Evolutionary conservation across 2,329 filamentous ascomycete species (phyloP).

Genomic region (Ceratocystis harringtonii): DNA sequence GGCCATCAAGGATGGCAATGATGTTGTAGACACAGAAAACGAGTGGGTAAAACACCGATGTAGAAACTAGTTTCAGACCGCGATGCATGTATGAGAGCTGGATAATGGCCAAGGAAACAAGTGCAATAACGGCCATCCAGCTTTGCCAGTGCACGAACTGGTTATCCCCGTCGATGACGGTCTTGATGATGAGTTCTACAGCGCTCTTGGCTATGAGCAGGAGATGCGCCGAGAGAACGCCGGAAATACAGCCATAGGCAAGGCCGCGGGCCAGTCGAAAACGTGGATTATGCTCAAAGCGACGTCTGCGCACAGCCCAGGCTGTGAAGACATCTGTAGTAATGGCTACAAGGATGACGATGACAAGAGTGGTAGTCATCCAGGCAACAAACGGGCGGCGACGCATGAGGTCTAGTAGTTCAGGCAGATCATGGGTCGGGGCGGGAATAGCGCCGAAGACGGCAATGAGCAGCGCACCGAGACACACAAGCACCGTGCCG

Average conservation of each 20-base stretch:
- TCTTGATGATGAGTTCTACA: constrained; percentile 80
- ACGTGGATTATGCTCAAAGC: constrained; percentile 42
- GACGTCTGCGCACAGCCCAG: constrained; percentile 28
- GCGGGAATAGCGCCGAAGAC: constrained; percentile 89
- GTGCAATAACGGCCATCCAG: constrained; percentile 73
- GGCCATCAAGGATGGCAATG: constrained; percentile 87
- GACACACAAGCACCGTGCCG: constrained; percentile 76
- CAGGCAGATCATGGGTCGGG: constrained; percentile 72
- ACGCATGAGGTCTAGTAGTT: constrained; percentile 62
- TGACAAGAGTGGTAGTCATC: constrained; percentile 66
- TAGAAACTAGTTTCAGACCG: constrained; percentile 86
- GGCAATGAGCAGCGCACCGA: constrained; percentile 80
- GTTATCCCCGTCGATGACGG: constrained; percentile 70
- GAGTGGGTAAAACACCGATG: constrained; percentile 86
- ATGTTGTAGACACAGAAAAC: constrained; percentile 99
- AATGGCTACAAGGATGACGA: constrained; percentile 55
- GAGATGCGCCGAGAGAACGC: constrained; percentile 84
- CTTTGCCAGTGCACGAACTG: constrained; percentile 94
- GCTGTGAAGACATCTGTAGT: constrained; percentile 41
- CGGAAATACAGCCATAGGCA: constrained; percentile 77
- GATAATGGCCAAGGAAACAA: constrained; percentile 67
- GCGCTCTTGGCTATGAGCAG: constrained; percentile 90
- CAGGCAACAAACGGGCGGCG: constrained; percentile 67
- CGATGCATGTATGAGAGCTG: constrained; percentile 93
- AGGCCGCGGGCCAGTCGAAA: constrained; percentile 68